Percentiles rank a stretch among this genome's conserved stretches.
Evolutionary conservation across 768 basidiomycete genomes (phyloP).

Genomic region (Leucosporidium creatinivorum): DNA sequence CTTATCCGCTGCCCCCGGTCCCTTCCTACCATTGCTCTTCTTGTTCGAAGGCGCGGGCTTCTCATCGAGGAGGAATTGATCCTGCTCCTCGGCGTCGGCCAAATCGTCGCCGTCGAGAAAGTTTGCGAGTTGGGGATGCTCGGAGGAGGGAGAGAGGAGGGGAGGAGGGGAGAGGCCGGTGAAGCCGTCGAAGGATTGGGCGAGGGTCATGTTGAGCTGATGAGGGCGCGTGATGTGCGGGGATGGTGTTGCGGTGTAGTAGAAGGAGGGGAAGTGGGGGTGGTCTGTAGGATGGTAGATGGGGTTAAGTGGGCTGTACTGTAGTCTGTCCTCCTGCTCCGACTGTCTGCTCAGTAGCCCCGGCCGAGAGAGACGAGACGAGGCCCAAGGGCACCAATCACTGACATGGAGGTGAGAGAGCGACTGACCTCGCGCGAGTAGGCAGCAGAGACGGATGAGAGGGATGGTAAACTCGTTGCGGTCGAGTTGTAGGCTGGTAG

Average conservation of each 20-base stretch:
- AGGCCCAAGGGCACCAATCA: no score
- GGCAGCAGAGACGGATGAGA: no score
- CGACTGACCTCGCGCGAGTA: no score
- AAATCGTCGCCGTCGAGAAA: not conserved
- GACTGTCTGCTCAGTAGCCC: no score
- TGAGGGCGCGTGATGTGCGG: not conserved
- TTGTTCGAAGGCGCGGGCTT: not conserved
- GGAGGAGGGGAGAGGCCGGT: not conserved
- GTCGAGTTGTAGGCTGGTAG: no score
- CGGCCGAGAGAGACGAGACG: no score
- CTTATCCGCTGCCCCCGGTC: slow-evolving; percentile 63
- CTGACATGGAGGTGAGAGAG: no score
- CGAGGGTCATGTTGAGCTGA: not conserved
- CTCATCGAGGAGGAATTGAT: not conserved
- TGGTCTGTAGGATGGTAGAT: not conserved
- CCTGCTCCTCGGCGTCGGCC: not conserved
- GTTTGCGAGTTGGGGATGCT: not conserved
- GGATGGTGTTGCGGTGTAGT: not conserved
- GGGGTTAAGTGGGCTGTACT: no score
- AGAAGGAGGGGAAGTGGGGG: not conserved
- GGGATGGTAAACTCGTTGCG: no score
- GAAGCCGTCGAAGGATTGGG: not conserved
- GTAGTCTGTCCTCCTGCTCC: no score
- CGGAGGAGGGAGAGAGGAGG: not conserved
- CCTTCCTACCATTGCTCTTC: not conserved